These are phyloP conservation scores for Scheffersomyces quercinus DNA, from an alignment of 1,139 yeast genomes.

Conservation along the genomic window DNA sequence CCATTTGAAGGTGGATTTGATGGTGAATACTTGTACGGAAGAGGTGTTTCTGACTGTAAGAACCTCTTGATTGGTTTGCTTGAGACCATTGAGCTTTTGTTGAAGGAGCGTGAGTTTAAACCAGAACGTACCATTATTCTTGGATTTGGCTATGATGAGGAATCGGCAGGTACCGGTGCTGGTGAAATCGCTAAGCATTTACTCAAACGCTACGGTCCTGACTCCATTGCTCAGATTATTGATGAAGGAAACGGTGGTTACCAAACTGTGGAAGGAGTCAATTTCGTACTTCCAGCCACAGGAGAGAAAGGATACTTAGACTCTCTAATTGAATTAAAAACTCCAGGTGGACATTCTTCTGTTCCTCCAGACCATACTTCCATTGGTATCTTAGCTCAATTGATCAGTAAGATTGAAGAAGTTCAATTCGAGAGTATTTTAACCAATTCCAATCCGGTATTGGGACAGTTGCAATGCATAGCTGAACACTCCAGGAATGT, in stretches of 20 bases:
- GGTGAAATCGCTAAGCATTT: slow-evolving; percentile 30
- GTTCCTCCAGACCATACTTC: slow-evolving; percentile 50
- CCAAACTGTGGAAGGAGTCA: slow-evolving; percentile 40
- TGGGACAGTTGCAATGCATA: slow-evolving; percentile 41
- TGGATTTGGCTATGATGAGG: slow-evolving; percentile 54
- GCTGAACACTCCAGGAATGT: slow-evolving; percentile 41
- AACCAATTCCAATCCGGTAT: slow-evolving; percentile 43
- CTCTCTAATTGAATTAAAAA: slow-evolving; percentile 35
- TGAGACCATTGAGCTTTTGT: slow-evolving; percentile 42
- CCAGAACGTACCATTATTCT: slow-evolving; percentile 45
- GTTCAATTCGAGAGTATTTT: slow-evolving; percentile 34
- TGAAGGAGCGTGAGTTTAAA: slow-evolving; percentile 31
- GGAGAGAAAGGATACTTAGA: slow-evolving; percentile 51
- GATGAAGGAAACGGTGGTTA: slow-evolving; percentile 47
- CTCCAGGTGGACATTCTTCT: slow-evolving; percentile 53
- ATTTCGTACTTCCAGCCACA: slow-evolving; percentile 56
- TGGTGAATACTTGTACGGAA: slow-evolving; percentile 41
- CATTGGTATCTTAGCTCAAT: slow-evolving; percentile 45
- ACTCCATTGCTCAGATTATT: slow-evolving; percentile 41
- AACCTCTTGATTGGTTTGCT: slow-evolving; percentile 41
- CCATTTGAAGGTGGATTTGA: slow-evolving; percentile 47
- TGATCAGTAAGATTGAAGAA: slow-evolving; percentile 40
- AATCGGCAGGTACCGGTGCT: slow-evolving; percentile 42
- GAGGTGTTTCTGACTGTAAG: slow-evolving; percentile 53
- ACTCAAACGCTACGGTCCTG: slow-evolving; percentile 34